Percentiles rank a stretch among this genome's conserved stretches.
phyloP scores from a whole-genome alignment of 352 stramenopile species.

The Phytophthora citricola region DNA sequence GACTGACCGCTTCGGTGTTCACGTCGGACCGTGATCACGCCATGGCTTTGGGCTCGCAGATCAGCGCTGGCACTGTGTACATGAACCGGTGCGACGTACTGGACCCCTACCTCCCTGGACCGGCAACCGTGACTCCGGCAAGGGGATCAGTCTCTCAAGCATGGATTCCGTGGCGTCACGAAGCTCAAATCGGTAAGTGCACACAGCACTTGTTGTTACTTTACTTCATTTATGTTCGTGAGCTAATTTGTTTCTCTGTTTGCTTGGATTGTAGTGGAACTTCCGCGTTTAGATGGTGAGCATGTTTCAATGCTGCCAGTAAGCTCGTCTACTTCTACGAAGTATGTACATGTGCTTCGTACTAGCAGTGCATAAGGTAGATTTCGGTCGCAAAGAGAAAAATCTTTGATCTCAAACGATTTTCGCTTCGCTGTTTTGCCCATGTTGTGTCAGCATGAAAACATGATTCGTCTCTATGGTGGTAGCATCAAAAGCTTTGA shows the following conservation, averaged over 20 bases:
- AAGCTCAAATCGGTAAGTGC: constrained; percentile 78
- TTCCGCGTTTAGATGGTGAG: constrained; percentile 59
- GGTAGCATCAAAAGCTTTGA: too few relatives aligned
- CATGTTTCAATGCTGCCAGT: constrained; percentile 1
- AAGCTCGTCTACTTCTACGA: background rate
- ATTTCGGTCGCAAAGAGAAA: constrained; percentile 3
- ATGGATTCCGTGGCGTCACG: constrained; percentile 81
- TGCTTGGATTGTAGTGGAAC: constrained; percentile 59
- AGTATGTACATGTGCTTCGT: too few relatives aligned
- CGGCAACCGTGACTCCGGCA: constrained; percentile 78
- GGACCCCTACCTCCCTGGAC: constrained; percentile 86
- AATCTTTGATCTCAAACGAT: constrained; percentile 1
- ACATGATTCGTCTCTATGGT: too few relatives aligned
- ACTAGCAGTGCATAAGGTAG: background rate
- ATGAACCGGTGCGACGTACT: constrained; percentile 89
- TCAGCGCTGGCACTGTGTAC: constrained; percentile 82
- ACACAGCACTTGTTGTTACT: constrained; percentile 1
- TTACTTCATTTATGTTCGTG: background rate
- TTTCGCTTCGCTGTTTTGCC: too few relatives aligned
- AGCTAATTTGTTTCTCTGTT: constrained; percentile 14
- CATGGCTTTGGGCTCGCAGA: constrained; percentile 55
- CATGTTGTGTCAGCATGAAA: too few relatives aligned
- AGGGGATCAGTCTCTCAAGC: constrained; percentile 84
- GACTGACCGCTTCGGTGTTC: constrained; percentile 82
- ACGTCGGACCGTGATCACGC: constrained; percentile 65